These are phyloP conservation scores for Tagetes patula DNA, from an alignment of 129 eudicot species.

Conservation along the genomic window DNA sequence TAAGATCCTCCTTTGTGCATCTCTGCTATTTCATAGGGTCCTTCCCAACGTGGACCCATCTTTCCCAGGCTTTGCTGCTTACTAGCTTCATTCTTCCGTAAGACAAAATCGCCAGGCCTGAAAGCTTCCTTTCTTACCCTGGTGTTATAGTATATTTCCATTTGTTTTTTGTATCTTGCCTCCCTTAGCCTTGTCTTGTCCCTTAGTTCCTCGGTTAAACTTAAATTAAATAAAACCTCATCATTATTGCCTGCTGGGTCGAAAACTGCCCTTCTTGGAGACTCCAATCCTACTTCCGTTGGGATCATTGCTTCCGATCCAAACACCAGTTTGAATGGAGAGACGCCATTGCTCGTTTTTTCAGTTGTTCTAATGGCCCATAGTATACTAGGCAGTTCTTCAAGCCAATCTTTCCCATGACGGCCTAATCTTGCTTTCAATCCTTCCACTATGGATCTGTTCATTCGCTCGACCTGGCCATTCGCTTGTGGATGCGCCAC, in stretches of 20 bases:
- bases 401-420: not conserved
- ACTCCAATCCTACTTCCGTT: not conserved
- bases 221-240: no score
- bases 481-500: not conserved
- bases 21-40: not conserved
- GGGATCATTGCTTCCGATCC: not conserved
- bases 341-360: not conserved
- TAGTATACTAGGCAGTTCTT: not conserved
- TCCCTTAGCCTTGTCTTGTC: not conserved
- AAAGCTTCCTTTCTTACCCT: not conserved
- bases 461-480: not conserved
- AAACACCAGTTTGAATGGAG: not conserved
- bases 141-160: not conserved
- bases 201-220: not conserved
- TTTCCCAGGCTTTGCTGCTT: not conserved
- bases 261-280: not conserved
- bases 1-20: not conserved
- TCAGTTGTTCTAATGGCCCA: not conserved
- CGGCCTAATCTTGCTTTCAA: not conserved
- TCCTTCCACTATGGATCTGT: not conserved
- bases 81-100: not conserved
- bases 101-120: not conserved
- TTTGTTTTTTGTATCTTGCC: not conserved
- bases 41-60: not conserved
- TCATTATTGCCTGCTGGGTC: no score